Conservation (phyloP, 805 yeast genomes). For the Myxozyma udenii region DNA sequence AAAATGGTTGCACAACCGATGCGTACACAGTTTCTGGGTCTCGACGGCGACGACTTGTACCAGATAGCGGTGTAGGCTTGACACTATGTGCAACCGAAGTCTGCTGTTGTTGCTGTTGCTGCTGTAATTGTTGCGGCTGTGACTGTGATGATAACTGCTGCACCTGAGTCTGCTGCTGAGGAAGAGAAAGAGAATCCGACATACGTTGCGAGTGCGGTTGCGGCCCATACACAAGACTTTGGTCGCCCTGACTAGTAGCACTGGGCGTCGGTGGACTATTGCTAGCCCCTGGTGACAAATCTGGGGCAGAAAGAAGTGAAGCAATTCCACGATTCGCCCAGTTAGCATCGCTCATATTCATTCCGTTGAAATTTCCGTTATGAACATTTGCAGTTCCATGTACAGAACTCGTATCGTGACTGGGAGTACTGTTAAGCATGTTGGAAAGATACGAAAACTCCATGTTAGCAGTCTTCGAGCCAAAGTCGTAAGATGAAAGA, state of each 20-base stretch:
- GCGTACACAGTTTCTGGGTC: conserved; percentile 51
- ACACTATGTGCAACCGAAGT: neutral
- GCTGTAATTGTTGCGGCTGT: neutral
- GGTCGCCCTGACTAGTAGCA: neutral
- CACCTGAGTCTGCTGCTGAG: neutral
- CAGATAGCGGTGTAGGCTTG: neutral
- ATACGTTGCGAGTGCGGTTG: neutral
- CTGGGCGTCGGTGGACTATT: conserved; percentile 28
- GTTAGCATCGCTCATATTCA: conserved; percentile 26
- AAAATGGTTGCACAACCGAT: conserved; percentile 68
- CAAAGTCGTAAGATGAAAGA: conserved; percentile 34
- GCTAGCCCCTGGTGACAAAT: conserved; percentile 22
- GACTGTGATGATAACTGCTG: neutral
- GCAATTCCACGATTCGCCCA: conserved; percentile 30
- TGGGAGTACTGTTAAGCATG: conserved; percentile 31
- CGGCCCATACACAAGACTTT: neutral
- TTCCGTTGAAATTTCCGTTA: conserved; percentile 20
- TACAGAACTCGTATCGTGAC: neutral
- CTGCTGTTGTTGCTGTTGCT: conserved; percentile 2
- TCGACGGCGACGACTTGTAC: conserved; percentile 19
- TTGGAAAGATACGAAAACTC: conserved; percentile 40
- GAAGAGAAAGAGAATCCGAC: neutral
- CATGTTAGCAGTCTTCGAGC: conserved; percentile 39
- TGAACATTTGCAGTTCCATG: neutral
- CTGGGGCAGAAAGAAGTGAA: conserved; percentile 20